Evolutionary conservation across 495 filamentous ascomycete species (phyloP), one percentile per base, ranked within the genome.

Genomic region (Trichoderma virens): DNA sequence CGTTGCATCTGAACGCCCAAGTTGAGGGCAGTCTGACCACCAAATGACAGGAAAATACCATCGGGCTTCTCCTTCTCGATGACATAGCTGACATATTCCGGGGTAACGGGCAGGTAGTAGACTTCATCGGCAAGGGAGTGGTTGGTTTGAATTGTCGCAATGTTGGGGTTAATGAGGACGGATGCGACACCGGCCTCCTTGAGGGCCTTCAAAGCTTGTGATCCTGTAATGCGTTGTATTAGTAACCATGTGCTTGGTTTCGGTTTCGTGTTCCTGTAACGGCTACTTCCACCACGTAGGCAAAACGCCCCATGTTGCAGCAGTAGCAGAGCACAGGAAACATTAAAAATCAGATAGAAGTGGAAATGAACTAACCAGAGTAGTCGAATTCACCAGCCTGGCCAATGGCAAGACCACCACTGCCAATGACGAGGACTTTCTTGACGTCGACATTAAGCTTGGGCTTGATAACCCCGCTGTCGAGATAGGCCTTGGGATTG

Each of bases 321-420:
- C 38, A 8, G n/a, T n/a, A 3, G 11, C 38, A 51, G n/a, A 9
- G n/a, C 23, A 51, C 20, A 28, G 41, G 59, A 62, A 43, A 61
- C 62, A 27, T 60, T 65, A 30, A 64, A 35, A 25, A 60, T n/a
- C 65, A 41, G 64, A 38, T 59, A 65, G 63, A 56, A 28, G 51
- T 28, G 31, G 16, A 2, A 5, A 62, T n/a, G 65, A 39, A 78
- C 78, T 78, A 85, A 84, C 93, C 94, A 67, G 95, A 98, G 77
- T 98, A 98, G 75, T 98, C 94, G 72, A 98, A 98, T 77, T 98
- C 94, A 77, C 94, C 94, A 64, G 94, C 94, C 77, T 98, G 94
- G 65, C 94, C 94, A 81, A 98, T 98, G 73, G 92, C 93, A 66
- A 98, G 84, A 76, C 94, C 94, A 76, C 94, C 94, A 77, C 88